Base-by-base conservation (phyloP, 2,329 filamentous ascomycete species). In the Sarocladium brachiariae region DNA sequence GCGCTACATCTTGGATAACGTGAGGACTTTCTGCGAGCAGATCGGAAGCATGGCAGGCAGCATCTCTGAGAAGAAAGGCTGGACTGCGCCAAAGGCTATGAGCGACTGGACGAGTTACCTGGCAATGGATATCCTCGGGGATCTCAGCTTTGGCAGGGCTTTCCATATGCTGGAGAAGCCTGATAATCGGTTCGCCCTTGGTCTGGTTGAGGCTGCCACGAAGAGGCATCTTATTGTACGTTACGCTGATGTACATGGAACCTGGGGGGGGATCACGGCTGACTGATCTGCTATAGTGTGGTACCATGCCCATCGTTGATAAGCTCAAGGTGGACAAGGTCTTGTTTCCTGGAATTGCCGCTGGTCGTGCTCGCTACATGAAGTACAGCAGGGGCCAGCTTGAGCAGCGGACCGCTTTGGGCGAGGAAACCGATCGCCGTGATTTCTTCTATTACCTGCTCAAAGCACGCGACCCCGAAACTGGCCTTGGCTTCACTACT, bases 381-480 rank as follows among this genome's bases (percentile, higher is more conserved):
- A 75, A 76, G 49, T 87, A 87, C 67, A 85, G 81, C 64, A 81
- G 83, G 47, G 70, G 73, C 2, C 84, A 87, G 65, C 75, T 86
- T 35, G 76, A 76, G 13, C 80, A 87, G 59, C 77, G 84, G 21
- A 86, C 83, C 46, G 80, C 81, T 54, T 69, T 84, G 23, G 83
- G 83, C 24, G 80, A 81, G 56, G 80, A 78, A 56, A 82, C 77
- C 45, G 82, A 81, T 58, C 83, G 84, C 30, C 81, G 83, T 51
- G 86, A 89, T 62, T 88, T 89, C 70, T 88, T 89, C 69, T 83
- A 87, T 66, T 83, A 88, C 63, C 75, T 89, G 10, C 76, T 89
- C 53, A 83, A 83, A 60, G 84, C 85, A 7, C 78, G 78, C 34
- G 85, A 89, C 56, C 83, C 84, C 11, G 83, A 87, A 61, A 87